These are phyloP conservation scores for Macrolepiota albuminosa DNA, from an alignment of 768 basidiomycete species.

Conservation along the genomic window DNA sequence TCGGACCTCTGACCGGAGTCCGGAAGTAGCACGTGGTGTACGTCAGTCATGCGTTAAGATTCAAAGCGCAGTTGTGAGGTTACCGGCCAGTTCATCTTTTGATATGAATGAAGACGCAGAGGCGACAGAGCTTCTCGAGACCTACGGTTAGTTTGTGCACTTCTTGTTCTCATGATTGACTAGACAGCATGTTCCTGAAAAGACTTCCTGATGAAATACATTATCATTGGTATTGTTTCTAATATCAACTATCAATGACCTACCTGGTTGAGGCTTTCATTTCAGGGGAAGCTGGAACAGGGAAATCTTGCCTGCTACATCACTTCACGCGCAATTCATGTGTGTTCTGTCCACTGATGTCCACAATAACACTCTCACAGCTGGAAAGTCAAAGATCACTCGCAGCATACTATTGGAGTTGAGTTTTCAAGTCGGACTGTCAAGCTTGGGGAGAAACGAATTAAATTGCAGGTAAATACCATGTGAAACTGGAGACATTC, in stretches of 20 bases:
- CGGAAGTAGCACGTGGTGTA: slow-evolving; percentile 7
- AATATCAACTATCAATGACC: slow-evolving; percentile 3
- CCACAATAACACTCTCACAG: slow-evolving; percentile 3
- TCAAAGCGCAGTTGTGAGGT: slow-evolving; percentile 3
- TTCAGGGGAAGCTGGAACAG: slow-evolving; percentile 91
- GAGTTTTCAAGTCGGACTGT: slow-evolving; percentile 96
- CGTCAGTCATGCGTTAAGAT: not conserved
- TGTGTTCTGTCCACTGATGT: slow-evolving; percentile 37
- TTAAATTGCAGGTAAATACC: slow-evolving; percentile 82
- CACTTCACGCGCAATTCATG: slow-evolving; percentile 96
- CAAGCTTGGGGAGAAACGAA: slow-evolving; percentile 88
- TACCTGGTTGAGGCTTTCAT: slow-evolving; percentile 7
- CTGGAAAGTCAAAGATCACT: slow-evolving; percentile 85
- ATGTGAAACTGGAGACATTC: not conserved
- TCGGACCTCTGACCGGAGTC: not conserved
- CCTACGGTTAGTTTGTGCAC: slow-evolving; percentile 63
- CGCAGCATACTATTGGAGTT: slow-evolving; percentile 97
- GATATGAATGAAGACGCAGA: slow-evolving; percentile 71
- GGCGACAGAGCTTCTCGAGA: slow-evolving; percentile 90
- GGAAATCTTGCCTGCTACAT: slow-evolving; percentile 95
- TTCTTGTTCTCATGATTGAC: not conserved
- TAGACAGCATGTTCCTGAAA: slow-evolving; percentile 15
- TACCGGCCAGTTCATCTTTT: slow-evolving; percentile 15
- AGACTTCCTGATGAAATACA: slow-evolving; percentile 99
- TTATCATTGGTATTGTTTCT: slow-evolving; percentile 73